Evolutionary conservation across 306 rosid species (phyloP), one percentile per base, ranked within the genome.

Genomic region (Glycyrrhiza uralensis): DNA sequence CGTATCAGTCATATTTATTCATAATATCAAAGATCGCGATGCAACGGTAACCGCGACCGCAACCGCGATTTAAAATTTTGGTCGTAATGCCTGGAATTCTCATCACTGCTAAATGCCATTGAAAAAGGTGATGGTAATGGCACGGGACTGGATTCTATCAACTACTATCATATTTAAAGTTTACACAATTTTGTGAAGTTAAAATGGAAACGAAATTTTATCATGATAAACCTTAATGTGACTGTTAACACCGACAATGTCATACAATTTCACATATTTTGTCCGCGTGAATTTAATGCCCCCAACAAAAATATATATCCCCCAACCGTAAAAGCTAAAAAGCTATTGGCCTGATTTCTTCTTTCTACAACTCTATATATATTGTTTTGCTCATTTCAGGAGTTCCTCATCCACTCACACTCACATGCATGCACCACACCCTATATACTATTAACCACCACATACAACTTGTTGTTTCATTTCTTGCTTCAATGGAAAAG

Each of bases 271-370:
- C 78, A 68, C 68, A 68, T 63, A 77, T n/a, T n/a, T n/a, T 79
- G 70, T 82, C 84, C 86, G 88, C 90, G 90, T 87, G 89, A 78
- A 83, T 67, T 92, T 69, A 93, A 88, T 90, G 96, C 77, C 51
- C 62, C 85, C 61, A 75, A 58, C 89, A 26, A 84, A 79, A 13
- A 64, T 0, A 24, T 8, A 3, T 82, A 24, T 76, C 30, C 77
- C 77, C 67, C 92, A 87, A 84, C 90, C 32, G 83, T 79, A 77
- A 76, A 85, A 73, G 80, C 79, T 33, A 65, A 39, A 38, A 55
- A 10, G 14, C 46, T 18, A n/a, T n/a, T 17, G 22, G 6, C 69
- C 62, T 24, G 47, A 1, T 57, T 19, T 41, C 13, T 51, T 46
- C 24, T 57, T 30, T 52, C 66, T 17, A 26, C 59, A 69, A 39